phyloP scores from a whole-genome alignment of 1,284 basidiomycete species.

The Ceratobasidium theobromae region DNA sequence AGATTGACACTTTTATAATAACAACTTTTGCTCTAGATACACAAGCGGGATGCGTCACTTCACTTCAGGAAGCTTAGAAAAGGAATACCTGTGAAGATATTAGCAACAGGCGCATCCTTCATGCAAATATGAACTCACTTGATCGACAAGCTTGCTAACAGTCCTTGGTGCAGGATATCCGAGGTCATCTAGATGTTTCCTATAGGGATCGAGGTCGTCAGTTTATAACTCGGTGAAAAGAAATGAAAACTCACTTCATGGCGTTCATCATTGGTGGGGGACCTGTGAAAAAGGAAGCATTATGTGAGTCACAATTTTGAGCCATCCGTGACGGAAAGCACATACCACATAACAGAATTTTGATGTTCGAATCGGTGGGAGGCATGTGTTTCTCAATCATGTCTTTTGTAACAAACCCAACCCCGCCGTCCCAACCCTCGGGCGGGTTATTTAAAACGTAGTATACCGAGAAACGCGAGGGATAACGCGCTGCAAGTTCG shows the following conservation, averaged over 20 bases:
- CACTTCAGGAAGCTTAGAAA: slow-evolving; percentile 49
- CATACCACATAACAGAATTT: slow-evolving; percentile 82
- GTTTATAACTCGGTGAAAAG: background rate
- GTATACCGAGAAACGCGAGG: slow-evolving; percentile 75
- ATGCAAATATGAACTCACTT: slow-evolving; percentile 54
- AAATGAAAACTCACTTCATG: slow-evolving; percentile 77
- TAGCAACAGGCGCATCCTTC: background rate
- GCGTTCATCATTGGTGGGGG: slow-evolving; percentile 96
- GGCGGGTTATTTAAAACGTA: slow-evolving; percentile 96
- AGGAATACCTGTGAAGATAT: slow-evolving; percentile 54
- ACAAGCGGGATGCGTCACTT: slow-evolving; percentile 27
- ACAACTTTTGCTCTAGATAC: slow-evolving; percentile 24
- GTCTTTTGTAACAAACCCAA: slow-evolving; percentile 93
- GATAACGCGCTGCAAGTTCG: slow-evolving; percentile 67
- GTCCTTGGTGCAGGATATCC: slow-evolving; percentile 84
- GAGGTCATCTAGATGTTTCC: slow-evolving; percentile 86
- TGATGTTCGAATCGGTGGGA: slow-evolving; percentile 64
- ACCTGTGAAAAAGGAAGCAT: slow-evolving; percentile 48
- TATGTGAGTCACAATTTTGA: slow-evolving; percentile 20
- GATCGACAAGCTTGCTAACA: slow-evolving; percentile 91
- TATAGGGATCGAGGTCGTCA: slow-evolving; percentile 41
- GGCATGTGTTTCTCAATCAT: slow-evolving; percentile 81
- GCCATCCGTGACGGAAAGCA: slow-evolving; percentile 26
- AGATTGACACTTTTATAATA: background rate
- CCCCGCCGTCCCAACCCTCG: slow-evolving; percentile 79